Base-by-base conservation (phyloP, 176 grass and related monocot genomes). In the Zoysia japonica region DNA sequence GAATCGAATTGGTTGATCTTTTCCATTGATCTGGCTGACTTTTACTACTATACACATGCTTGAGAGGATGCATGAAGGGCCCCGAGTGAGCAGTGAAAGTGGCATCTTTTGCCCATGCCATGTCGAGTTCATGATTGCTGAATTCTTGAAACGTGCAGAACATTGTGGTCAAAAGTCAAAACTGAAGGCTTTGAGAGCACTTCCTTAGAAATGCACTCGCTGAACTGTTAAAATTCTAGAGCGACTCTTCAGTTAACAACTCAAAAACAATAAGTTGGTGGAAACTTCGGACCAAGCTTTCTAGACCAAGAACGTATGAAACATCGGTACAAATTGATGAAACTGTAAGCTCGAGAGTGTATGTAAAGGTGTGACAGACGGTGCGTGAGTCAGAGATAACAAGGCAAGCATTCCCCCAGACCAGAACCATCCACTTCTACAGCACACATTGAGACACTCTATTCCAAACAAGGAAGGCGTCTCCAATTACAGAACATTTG, bases 71-170 rank as follows among this genome's bases (percentile, higher is more conserved):
- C 37, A 61, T 3, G 62, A 47, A 6, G 72, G 66, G 60, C 5
- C 39, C 67, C 83, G 46, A 47, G 40, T 48, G 67, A 82, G 76
- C 70, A 70, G 81, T 47, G 47, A 84, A 75, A 84, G 55, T 1
- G 60, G 42, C 35, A 74, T 28, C 10, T 66, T 28, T 66, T 65
- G 39, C 1, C 69, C 61, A 75, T 79, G 70, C 55, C 66, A 59
- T 70, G 78, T 70, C 78, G 37, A 55, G 49, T 72, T 20, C 28
- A 65, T 82, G 59, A 78, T 39, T 59, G 41, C 36, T 40, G 60
- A 65, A 47, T 53, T 67, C 35, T 71, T 43, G 46, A 9, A 38
- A 12, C 40, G 59, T 51, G 51, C 1, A 9, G 7, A 76, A 3
- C 12, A 35, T 17, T 20, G 28, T 28, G 28, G 28, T 28, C 28